Evolutionary conservation across 2,329 filamentous ascomycete genomes (phyloP).

Genomic region (Aspergillus pseudoglaucus): DNA sequence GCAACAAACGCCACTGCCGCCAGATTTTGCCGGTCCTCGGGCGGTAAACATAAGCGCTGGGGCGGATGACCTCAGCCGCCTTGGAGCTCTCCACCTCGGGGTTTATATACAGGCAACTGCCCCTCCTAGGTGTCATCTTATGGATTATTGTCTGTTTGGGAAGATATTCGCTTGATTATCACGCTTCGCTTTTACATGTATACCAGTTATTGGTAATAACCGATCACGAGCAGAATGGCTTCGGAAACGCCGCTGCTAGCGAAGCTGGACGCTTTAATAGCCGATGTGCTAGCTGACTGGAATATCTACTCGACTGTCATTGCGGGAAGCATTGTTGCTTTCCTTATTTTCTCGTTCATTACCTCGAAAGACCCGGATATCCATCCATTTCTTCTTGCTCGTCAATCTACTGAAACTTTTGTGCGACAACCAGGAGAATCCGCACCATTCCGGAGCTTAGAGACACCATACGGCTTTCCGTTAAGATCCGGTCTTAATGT

Average conservation of each 20-base stretch:
- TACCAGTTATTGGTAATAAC: not conserved
- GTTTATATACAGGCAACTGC: not conserved
- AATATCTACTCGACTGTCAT: conserved; percentile 72
- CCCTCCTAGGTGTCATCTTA: not conserved
- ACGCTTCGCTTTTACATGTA: not conserved
- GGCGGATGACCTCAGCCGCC: not conserved
- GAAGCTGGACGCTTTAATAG: conserved; percentile 65
- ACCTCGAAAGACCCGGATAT: conserved; percentile 76
- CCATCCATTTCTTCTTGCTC: conserved; percentile 81
- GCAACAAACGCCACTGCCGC: conserved; percentile 17
- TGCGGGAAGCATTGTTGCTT: conserved; percentile 57
- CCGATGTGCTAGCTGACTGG: conserved; percentile 69
- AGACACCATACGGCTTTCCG: conserved; percentile 77
- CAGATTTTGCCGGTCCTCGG: conserved; percentile 7
- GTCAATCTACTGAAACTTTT: conserved; percentile 70
- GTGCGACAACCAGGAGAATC: conserved; percentile 82
- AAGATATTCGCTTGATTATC: not conserved
- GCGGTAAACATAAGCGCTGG: not conserved
- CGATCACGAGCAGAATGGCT: conserved; percentile 25
- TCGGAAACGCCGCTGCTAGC: conserved; percentile 51
- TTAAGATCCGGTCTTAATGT: conserved; percentile 73
- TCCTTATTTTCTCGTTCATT: conserved; percentile 65
- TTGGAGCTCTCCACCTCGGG: not conserved
- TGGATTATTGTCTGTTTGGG: not conserved
- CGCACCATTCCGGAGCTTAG: conserved; percentile 74